Evolutionary conservation across 139 green algal species (phyloP).

Genomic region (Tetradesmus lagerheimii): DNA sequence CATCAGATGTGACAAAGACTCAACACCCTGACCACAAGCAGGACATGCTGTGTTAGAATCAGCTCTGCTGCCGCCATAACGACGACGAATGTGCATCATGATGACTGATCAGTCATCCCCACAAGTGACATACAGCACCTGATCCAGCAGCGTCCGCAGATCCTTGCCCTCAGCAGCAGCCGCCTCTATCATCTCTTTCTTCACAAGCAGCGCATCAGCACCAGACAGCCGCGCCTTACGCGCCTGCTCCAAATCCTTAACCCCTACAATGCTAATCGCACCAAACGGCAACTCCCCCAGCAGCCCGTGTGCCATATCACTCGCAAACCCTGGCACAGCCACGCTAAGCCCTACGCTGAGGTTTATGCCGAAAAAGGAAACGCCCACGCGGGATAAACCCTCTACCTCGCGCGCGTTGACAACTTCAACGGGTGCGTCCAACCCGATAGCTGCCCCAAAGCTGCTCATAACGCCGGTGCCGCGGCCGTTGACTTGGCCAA

Average conservation of each 20-base stretch:
- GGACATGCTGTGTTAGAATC: too few relatives aligned
- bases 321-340: conserved; percentile 70
- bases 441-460: conserved; percentile 77
- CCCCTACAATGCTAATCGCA: conserved; percentile 60
- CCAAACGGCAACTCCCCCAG: conserved; percentile 75
- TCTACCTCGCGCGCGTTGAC: conserved; percentile 73
- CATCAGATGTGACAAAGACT: too few relatives aligned
- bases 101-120: conserved; percentile 61
- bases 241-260: conserved; percentile 72
- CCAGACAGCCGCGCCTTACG: conserved; percentile 64
- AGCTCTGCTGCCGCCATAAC: too few relatives aligned
- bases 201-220: conserved; percentile 80
- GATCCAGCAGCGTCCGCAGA: conserved; percentile 53
- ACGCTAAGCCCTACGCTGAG: conserved; percentile 71
- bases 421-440: conserved; percentile 80
- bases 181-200: conserved; percentile 72
- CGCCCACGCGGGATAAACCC: conserved; percentile 55
- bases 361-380: conserved; percentile 73
- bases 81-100: too few relatives aligned
- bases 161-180: conserved; percentile 27
- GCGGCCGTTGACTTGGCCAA: conserved; percentile 71
- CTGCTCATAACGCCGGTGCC: conserved; percentile 77
- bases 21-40: too few relatives aligned
- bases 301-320: conserved; percentile 77
- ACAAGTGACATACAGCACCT: conserved; percentile 55